Percentiles rank a stretch among this genome's conserved stretches.
Conservation (phyloP, 768 basidiomycete species). For the Pholiota molesta region DNA sequence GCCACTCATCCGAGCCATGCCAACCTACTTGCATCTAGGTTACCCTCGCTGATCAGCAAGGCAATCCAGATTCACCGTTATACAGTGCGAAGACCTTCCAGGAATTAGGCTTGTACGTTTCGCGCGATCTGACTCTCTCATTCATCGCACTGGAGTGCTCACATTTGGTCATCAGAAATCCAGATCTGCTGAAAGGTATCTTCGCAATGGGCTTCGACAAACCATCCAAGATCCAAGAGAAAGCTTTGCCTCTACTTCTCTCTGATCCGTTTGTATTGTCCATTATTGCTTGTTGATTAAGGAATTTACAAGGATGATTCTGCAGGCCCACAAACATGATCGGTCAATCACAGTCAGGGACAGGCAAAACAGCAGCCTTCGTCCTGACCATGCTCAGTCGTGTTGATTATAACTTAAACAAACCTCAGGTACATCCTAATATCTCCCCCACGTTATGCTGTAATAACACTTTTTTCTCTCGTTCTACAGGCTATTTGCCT, state of each 20-base stretch:
- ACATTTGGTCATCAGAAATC: slow-evolving; percentile 50
- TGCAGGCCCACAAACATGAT: slow-evolving; percentile 98
- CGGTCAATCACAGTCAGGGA: slow-evolving; percentile 98
- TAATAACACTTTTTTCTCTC: background rate
- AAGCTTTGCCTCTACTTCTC: slow-evolving; percentile 89
- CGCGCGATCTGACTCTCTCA: background rate
- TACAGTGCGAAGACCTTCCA: slow-evolving; percentile 95
- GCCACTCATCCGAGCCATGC: slow-evolving; percentile 10
- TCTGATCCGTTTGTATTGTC: slow-evolving; percentile 70
- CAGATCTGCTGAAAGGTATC: slow-evolving; percentile 90
- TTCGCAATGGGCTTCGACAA: slow-evolving; percentile 96
- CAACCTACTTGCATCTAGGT: slow-evolving; percentile 55
- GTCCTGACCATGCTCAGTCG: slow-evolving; percentile 96
- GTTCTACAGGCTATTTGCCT: slow-evolving; percentile 83
- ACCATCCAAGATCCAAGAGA: slow-evolving; percentile 98
- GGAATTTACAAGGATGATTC: background rate
- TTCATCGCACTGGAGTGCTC: background rate
- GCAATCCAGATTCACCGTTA: slow-evolving; percentile 93
- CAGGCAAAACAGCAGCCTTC: slow-evolving; percentile 98
- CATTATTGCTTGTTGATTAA: background rate
- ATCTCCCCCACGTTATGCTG: no score
- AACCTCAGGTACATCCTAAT: no score
- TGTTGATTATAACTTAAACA: slow-evolving; percentile 79
- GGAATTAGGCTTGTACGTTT: slow-evolving; percentile 87
- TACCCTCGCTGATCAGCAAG: slow-evolving; percentile 95